These are phyloP conservation scores for Arachnomyces sp. DNA, from an alignment of 2,329 filamentous ascomycete genomes.

Conservation along the genomic window DNA sequence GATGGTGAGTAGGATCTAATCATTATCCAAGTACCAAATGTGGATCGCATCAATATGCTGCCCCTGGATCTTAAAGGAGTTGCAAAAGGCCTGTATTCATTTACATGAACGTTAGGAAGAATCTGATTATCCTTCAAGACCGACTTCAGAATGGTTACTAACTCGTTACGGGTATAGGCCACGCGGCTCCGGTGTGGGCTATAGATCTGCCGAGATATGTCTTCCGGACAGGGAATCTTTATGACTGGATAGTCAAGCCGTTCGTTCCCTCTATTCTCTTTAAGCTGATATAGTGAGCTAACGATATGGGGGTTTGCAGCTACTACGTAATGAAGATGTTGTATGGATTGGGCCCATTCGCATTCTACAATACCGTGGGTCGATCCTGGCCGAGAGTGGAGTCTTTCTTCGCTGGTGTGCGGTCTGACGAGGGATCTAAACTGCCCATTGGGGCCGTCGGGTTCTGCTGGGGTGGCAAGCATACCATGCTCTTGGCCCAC, in stretches of 20 bases:
- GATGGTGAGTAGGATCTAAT: slow-evolving; percentile 28
- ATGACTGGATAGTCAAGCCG: slow-evolving; percentile 15
- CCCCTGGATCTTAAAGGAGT: too few species aligned
- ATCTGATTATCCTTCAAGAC: too few species aligned
- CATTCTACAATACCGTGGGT: slow-evolving; percentile 19
- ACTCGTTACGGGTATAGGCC: slow-evolving; percentile 8
- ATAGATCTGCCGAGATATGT: slow-evolving; percentile 6
- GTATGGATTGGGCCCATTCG: slow-evolving; percentile 14
- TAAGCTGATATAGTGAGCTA: slow-evolving; percentile 3
- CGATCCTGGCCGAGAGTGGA: slow-evolving; percentile 28
- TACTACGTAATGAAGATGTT: slow-evolving; percentile 10
- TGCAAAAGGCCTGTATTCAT: background rate
- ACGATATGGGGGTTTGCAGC: slow-evolving; percentile 5
- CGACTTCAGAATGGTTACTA: background rate
- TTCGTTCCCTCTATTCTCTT: slow-evolving; percentile 5
- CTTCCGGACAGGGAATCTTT: slow-evolving; percentile 5
- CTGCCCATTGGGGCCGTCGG: slow-evolving; percentile 47
- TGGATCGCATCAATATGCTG: background rate
- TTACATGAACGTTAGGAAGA: too few species aligned
- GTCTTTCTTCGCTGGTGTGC: slow-evolving; percentile 30
- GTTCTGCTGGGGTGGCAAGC: slow-evolving; percentile 57
- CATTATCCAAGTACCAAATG: background rate
- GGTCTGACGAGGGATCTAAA: slow-evolving; percentile 21
- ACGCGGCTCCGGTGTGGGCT: slow-evolving; percentile 8
- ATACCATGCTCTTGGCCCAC: slow-evolving; percentile 43